Percentiles rank a stretch among this genome's conserved stretches.
Evolutionary conservation across 2,329 filamentous ascomycete species (phyloP).

Genomic region (Magnaporthiopsis rhizophila): DNA sequence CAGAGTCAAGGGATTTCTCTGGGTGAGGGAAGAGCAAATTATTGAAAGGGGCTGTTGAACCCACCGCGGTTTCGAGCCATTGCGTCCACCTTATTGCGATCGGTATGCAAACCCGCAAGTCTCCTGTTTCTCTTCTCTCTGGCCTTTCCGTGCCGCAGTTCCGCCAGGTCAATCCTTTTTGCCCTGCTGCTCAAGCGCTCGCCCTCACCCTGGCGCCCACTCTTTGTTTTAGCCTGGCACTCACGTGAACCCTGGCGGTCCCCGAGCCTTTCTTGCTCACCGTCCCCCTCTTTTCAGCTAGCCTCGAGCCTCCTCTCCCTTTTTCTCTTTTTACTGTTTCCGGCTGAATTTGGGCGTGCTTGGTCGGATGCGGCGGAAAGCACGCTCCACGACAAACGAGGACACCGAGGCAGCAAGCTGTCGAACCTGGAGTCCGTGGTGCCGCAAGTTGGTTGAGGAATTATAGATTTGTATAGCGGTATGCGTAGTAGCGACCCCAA

Average conservation of each 20-base stretch:
- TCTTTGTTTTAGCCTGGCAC: not conserved
- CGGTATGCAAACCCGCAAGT: not conserved
- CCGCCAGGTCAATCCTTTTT: not conserved
- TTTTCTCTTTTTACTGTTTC: not conserved
- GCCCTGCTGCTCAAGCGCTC: not conserved
- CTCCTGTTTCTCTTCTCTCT: not conserved
- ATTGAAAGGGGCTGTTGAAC: constrained; percentile 1
- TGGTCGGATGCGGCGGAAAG: not conserved
- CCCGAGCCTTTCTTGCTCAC: not conserved
- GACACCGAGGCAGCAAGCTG: not conserved
- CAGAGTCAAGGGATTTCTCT: not conserved
- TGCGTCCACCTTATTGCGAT: not conserved
- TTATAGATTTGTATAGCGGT: not conserved
- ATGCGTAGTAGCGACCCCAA: not conserved
- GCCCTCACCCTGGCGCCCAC: not conserved
- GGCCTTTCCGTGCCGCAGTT: not conserved
- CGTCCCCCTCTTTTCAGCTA: not conserved
- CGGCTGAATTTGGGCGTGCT: not conserved
- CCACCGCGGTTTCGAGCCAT: constrained; percentile 5
- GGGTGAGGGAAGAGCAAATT: not conserved
- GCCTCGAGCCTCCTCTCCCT: not conserved
- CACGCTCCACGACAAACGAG: not conserved
- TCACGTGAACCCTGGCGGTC: not conserved
- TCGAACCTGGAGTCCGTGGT: not conserved
- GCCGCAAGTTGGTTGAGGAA: not conserved